These are phyloP conservation scores for Boletellus emodensis DNA, from an alignment of 768 basidiomycete genomes.

Conservation along the genomic window DNA sequence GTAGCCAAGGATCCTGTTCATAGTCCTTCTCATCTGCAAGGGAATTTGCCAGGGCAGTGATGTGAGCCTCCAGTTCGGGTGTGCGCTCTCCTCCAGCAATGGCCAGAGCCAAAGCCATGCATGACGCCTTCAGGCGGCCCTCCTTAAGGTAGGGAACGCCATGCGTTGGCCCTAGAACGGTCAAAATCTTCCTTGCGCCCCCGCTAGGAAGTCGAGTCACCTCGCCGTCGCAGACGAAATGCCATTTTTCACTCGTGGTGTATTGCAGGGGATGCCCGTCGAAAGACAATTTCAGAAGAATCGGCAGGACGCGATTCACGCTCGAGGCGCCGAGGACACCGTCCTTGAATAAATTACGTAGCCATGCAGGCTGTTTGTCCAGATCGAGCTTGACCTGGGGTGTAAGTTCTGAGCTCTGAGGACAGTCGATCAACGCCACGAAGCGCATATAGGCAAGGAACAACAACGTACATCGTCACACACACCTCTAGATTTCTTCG, in stretches of 20 bases:
- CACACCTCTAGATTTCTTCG: slow-evolving; percentile 64
- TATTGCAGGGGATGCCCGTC: slow-evolving; percentile 59
- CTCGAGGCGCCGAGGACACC: slow-evolving; percentile 38
- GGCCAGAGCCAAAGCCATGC: slow-evolving; percentile 42
- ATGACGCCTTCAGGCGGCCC: slow-evolving; percentile 39
- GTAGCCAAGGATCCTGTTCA: slow-evolving; percentile 50
- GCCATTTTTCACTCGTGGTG: slow-evolving; percentile 61
- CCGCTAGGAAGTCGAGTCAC: slow-evolving; percentile 42
- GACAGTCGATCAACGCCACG: background rate
- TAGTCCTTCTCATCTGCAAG: slow-evolving; percentile 23
- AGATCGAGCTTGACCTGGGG: background rate
- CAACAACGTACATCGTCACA: slow-evolving; percentile 23
- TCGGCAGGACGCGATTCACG: slow-evolving; percentile 50
- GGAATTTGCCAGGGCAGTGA: slow-evolving; percentile 42
- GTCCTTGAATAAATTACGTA: slow-evolving; percentile 42
- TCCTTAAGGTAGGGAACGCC: slow-evolving; percentile 42
- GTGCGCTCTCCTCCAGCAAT: slow-evolving; percentile 44
- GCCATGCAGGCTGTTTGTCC: slow-evolving; percentile 51
- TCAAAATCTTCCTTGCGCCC: slow-evolving; percentile 38
- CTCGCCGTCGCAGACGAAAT: slow-evolving; percentile 39
- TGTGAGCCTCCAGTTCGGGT: slow-evolving; percentile 28
- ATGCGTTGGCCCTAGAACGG: slow-evolving; percentile 45
- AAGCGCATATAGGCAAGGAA: background rate
- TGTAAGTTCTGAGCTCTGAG: slow-evolving; percentile 4
- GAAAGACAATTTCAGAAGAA: slow-evolving; percentile 61